A percentile compares a stretch with the other conserved stretches of the same genome.
phyloP scores from a whole-genome alignment of 2,329 filamentous ascomycete genomes.

The Nannizziopsis arthrosporioides region DNA sequence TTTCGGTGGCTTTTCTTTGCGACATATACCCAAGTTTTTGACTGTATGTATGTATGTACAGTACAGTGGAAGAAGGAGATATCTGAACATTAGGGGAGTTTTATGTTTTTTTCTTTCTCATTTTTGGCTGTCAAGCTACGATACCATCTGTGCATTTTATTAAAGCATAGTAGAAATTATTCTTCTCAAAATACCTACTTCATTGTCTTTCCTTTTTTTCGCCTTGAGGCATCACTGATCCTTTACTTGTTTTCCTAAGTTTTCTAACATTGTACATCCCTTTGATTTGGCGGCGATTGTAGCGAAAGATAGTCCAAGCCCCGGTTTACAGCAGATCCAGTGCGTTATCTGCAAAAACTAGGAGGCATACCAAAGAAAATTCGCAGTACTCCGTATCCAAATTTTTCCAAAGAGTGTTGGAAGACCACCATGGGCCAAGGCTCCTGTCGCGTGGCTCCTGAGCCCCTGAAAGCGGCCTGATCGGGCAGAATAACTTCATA shows the following conservation, averaged over 20 bases:
- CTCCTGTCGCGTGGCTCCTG: background rate
- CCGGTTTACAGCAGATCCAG: too few species aligned
- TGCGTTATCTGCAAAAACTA: too few species aligned
- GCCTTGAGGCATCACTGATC: too few species aligned
- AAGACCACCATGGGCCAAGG: background rate
- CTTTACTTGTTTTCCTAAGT: too few species aligned
- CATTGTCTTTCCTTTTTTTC: too few species aligned
- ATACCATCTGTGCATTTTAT: conserved; percentile 4
- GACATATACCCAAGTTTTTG: conserved; percentile 10
- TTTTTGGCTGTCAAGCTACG: background rate
- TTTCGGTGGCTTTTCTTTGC: conserved; percentile 8
- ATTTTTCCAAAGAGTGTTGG: background rate
- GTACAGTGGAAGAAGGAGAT: background rate
- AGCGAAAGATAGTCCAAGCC: too few species aligned
- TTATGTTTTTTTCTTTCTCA: background rate
- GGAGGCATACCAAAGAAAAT: too few species aligned
- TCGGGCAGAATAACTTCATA: background rate
- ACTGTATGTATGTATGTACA: background rate
- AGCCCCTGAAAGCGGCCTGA: background rate
- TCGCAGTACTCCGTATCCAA: too few species aligned
- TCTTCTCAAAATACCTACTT: background rate
- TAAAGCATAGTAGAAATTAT: background rate
- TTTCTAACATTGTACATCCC: too few species aligned
- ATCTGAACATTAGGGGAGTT: background rate
- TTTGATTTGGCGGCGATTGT: too few species aligned